Conservation (phyloP, 805 yeast genomes). For the Candida parachauliodes region DNA sequence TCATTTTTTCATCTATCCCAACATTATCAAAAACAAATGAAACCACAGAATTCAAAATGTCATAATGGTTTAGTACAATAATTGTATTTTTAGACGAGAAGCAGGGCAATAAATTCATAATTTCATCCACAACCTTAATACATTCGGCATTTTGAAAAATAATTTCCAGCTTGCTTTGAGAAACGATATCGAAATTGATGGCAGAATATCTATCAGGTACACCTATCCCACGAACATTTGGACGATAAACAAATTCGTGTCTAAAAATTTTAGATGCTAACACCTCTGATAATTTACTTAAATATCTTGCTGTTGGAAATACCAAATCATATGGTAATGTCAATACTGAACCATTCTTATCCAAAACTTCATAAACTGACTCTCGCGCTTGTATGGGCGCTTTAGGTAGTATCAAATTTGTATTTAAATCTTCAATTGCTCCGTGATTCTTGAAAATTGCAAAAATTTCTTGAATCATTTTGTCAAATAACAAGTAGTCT, state of each 20-base stretch:
- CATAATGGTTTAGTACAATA: slow-evolving; percentile 76
- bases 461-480: slow-evolving; percentile 58
- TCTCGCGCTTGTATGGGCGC: slow-evolving; percentile 63
- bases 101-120: slow-evolving; percentile 63
- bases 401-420: slow-evolving; percentile 71
- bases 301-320: slow-evolving; percentile 79
- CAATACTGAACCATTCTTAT: slow-evolving; percentile 80
- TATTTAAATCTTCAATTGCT: slow-evolving; percentile 72
- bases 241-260: slow-evolving; percentile 79
- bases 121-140: slow-evolving; percentile 75
- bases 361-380: slow-evolving; percentile 75
- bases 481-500: slow-evolving; percentile 56
- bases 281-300: slow-evolving; percentile 56
- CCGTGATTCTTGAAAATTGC: slow-evolving; percentile 76
- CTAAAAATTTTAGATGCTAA: slow-evolving; percentile 61
- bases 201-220: slow-evolving; percentile 79
- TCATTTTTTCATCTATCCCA: slow-evolving; percentile 50
- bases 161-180: slow-evolving; percentile 42
- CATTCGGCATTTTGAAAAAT: slow-evolving; percentile 82
- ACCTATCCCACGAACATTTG: slow-evolving; percentile 50
- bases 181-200: slow-evolving; percentile 79
- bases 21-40: slow-evolving; percentile 74
- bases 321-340: slow-evolving; percentile 89
- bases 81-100: slow-evolving; percentile 45
- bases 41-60: slow-evolving; percentile 63